Percentiles rank a stretch among this genome's conserved stretches.
Conservation (phyloP, 176 grass and related monocot genomes). For the Oryza officinalis region DNA sequence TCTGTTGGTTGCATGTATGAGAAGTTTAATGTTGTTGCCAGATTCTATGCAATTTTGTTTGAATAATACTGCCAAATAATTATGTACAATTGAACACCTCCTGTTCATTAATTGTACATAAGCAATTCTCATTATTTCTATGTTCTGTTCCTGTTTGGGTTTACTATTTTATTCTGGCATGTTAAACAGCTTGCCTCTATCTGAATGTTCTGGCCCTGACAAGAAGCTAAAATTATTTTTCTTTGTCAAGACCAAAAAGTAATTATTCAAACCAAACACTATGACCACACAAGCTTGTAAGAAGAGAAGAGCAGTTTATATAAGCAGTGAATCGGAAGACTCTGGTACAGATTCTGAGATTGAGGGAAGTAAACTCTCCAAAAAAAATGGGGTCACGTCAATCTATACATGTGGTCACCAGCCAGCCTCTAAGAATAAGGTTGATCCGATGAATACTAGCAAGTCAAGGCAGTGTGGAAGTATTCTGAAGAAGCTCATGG, state of each 20-base stretch:
- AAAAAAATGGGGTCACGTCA: constrained; percentile 39
- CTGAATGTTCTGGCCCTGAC: constrained; percentile 17
- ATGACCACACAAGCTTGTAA: constrained; percentile 30
- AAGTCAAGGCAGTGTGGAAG: constrained; percentile 59
- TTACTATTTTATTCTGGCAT: background rate
- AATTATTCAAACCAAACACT: constrained; percentile 3
- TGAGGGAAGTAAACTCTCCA: constrained; percentile 15
- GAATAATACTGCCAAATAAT: background rate
- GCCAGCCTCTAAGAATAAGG: constrained; percentile 24
- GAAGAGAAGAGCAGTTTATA: constrained; percentile 36
- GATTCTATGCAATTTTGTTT: constrained; percentile 10
- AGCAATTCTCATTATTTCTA: background rate
- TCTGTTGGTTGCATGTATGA: background rate
- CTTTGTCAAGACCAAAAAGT: constrained; percentile 15
- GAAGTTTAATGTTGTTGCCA: background rate
- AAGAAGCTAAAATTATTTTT: constrained; percentile 15
- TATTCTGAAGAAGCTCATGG: constrained; percentile 70
- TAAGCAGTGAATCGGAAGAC: constrained; percentile 18
- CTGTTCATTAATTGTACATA: background rate
- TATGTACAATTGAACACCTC: background rate
- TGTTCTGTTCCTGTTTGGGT: background rate
- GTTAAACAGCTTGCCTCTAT: constrained; percentile 7
- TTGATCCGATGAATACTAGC: constrained; percentile 54
- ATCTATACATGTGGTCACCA: constrained; percentile 20
- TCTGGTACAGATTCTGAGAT: constrained; percentile 26